Base-by-base conservation (phyloP, 305 asterid genomes). In the Fraxinus velutina region DNA sequence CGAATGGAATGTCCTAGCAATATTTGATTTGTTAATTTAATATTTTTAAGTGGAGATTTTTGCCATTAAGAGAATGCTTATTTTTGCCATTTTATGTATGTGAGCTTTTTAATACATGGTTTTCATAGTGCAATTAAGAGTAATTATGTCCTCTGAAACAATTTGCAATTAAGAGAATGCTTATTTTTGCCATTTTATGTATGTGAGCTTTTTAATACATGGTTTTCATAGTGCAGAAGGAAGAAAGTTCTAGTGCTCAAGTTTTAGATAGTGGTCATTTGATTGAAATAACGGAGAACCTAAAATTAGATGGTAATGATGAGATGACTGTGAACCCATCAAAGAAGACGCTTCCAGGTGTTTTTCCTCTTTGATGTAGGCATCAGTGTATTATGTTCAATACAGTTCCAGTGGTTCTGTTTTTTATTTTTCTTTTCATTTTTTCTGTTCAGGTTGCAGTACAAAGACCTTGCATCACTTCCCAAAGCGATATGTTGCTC, bases 401-500 rank as follows among this genome's bases (percentile, higher is more conserved):
- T 82, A 66, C 80, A 52, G 37, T 74, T 82, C n/a, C 72, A 7
- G 44, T 1, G 44, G 71, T 55, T 60, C 19, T 74, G 75, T 81
- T 27, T 27, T 15, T 80, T 21, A 47, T 83, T 71, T 71, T 47
- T n/a, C 3, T 76, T 78, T 79, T 81, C 21, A 76, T 50, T 19
- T 85, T 70, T 80, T 84, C 77, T 87, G 71, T 85, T 74, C 85
- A 87, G 84, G 86, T 78, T 79, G 44, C 19, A 76, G 68, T 74
- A 19, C 82, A 73, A 86, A 42, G 79, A 34, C 74, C 9, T 76
- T 87, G 88, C 86, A 79, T 85, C 91, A 87, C 78, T 85, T 87
- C 83, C 90, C 92, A 8, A 92, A 87, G 87, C 90, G 97, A 88
- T 89, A 85, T 79, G 88, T 94, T 82, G 99, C 99, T 84, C 68